Conservation (phyloP, 2,329 filamentous ascomycete species). For the Exserohilum turcica region DNA sequence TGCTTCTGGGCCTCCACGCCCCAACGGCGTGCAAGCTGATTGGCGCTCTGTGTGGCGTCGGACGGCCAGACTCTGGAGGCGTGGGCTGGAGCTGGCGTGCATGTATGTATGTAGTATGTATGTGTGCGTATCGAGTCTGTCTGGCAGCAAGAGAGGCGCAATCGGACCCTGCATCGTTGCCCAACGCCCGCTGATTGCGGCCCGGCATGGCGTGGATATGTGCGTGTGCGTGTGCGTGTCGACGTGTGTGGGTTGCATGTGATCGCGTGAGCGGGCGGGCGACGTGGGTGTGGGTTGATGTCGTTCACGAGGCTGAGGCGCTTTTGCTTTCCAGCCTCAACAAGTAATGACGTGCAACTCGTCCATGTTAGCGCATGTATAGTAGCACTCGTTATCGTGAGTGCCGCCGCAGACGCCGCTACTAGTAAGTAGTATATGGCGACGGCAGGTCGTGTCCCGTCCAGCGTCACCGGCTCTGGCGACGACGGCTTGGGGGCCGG, state of each 20-base stretch:
- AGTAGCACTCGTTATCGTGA: neutral
- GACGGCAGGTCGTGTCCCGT: no score
- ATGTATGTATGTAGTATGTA: no score
- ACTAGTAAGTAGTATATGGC: no score
- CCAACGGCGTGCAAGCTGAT: neutral
- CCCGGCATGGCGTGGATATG: neutral
- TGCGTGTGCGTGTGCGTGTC: neutral
- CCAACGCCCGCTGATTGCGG: slow-evolving; percentile 1
- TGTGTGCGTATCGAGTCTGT: no score
- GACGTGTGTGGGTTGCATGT: neutral
- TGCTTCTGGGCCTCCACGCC: neutral
- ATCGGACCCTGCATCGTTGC: slow-evolving; percentile 5
- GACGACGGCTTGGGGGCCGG: neutral
- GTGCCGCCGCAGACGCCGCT: no score
- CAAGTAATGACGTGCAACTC: neutral
- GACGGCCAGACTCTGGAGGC: neutral
- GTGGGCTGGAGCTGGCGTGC: neutral
- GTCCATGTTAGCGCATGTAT: neutral
- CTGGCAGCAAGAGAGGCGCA: neutral
- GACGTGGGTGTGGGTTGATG: neutral
- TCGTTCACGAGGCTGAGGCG: neutral
- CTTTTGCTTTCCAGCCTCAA: neutral
- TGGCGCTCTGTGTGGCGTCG: neutral
- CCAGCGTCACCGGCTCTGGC: no score
- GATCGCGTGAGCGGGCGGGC: neutral